Base-by-base conservation (phyloP, 208 protist genomes). In the Acanthamoeba quina region DNA sequence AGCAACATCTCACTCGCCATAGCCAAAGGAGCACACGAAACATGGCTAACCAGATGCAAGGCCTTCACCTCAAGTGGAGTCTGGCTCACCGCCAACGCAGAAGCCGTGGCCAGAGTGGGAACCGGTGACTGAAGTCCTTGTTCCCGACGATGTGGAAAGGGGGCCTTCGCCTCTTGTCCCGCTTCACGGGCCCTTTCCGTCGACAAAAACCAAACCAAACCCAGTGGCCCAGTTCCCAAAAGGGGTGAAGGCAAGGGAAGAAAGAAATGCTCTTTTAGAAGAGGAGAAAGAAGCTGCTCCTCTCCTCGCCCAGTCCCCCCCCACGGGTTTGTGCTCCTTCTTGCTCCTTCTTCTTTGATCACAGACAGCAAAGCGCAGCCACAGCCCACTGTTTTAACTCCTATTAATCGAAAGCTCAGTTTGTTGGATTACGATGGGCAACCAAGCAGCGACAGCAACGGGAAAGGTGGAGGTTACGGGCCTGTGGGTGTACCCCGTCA, bases 401-500 rank as follows among this genome's bases (percentile, higher is more conserved):
- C 54, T 60, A 60, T 24, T 24, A 60, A 26, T 60, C 19, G 5
- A 5, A 26, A 4, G 13, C 6, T 24, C 5, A 60, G 60, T 66
- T 66, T 24, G 17, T 72, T 31, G 17, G 24, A 17, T 17, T 11
- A n/a, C 26, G 29, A 26, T 15, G 19, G 26, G 26, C 29, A 72
- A 17, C 24, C 24, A 72, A 17, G 64, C 68, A 76, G 4, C 34
- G 41, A 7, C 26, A 9, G 37, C 29, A 85, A 17, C 54, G 49
- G 76, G 29, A n/a, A 52, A 85, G 26, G 76, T 76, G 15, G 34
- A 47, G 31, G 83, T 90, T 3, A 90, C 31, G 19, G 58, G 60
- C 5, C 34, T 90, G 58, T 72, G 60, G 58, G 60, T 88, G 15
- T 90, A 90, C n/a, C 83, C 83, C 17, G 60, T 90, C 49, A 90